Evolutionary conservation across 495 filamentous ascomycete species (phyloP).

Genomic region (Tuber indicum): DNA sequence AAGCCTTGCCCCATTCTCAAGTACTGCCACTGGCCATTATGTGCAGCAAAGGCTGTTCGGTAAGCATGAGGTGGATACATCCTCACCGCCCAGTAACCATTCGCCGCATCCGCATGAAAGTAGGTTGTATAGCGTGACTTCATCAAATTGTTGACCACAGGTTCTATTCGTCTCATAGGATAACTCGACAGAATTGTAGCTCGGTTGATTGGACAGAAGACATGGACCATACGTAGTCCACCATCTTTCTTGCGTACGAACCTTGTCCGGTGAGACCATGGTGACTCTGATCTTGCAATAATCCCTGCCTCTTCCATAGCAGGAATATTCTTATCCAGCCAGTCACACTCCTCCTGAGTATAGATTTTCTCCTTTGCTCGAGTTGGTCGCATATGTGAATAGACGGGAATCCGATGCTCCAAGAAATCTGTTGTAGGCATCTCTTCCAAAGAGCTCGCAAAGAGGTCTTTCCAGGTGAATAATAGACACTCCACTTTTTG

Average conservation of each 20-base stretch:
- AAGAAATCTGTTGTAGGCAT: neutral
- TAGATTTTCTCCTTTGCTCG: neutral
- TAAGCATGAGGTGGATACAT: slow-evolving; percentile 6
- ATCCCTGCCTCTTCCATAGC: slow-evolving; percentile 7
- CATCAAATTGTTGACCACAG: neutral
- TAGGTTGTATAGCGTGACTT: neutral
- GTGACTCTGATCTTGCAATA: slow-evolving; percentile 1
- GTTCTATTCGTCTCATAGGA: slow-evolving; percentile 7
- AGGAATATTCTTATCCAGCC: slow-evolving; percentile 1
- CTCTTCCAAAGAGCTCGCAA: neutral
- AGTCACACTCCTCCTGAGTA: neutral
- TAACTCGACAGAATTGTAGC: neutral
- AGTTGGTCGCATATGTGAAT: neutral
- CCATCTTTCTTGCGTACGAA: slow-evolving; percentile 7
- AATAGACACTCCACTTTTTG: neutral
- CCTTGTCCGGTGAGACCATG: slow-evolving; percentile 5
- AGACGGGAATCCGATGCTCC: slow-evolving; percentile 2
- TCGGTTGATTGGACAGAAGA: neutral
- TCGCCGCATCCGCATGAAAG: slow-evolving; percentile 5
- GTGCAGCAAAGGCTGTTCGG: slow-evolving; percentile 14
- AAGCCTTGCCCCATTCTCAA: slow-evolving; percentile 11
- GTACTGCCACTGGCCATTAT: slow-evolving; percentile 11
- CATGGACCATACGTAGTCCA: slow-evolving; percentile 4
- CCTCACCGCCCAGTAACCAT: slow-evolving; percentile 1
- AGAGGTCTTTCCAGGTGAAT: slow-evolving; percentile 14